These are phyloP conservation scores for Hypocrella siamensis DNA, from an alignment of 2,329 filamentous ascomycete species.

Conservation along the genomic window DNA sequence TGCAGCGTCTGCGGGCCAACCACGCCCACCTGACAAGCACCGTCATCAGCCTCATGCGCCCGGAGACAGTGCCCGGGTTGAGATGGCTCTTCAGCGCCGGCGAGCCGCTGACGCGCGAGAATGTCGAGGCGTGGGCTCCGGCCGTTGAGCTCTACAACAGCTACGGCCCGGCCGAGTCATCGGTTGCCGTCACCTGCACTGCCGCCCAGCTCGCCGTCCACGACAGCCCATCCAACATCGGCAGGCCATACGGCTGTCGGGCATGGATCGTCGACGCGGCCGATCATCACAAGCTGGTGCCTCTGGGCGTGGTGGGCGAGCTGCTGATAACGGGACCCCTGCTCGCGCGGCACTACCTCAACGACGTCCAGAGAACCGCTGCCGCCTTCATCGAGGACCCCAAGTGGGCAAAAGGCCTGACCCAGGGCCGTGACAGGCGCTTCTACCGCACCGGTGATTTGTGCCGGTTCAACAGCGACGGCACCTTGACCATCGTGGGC, in stretches of 20 bases:
- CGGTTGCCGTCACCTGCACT: no score
- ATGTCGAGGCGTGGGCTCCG: no score
- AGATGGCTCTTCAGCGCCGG: no score
- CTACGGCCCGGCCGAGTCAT: no score
- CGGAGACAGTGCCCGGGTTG: no score
- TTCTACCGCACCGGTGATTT: conserved; percentile 13
- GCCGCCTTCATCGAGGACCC: conserved; percentile 2
- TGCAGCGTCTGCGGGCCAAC: conserved; percentile 22
- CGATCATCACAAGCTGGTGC: conserved; percentile 7
- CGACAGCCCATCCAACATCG: conserved; percentile 1
- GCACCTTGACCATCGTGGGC: conserved; percentile 12
- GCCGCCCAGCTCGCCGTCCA: background rate
- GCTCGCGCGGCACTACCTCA: conserved; percentile 9
- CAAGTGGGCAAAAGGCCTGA: conserved; percentile 6
- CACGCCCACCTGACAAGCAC: conserved; percentile 26
- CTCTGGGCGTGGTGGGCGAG: conserved; percentile 12
- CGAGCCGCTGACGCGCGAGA: no score
- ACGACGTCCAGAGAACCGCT: conserved; percentile 3
- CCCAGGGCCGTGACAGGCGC: no score
- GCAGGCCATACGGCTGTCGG: no score
- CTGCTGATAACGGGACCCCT: conserved; percentile 12
- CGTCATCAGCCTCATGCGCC: conserved; percentile 28
- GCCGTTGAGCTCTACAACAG: no score
- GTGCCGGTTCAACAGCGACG: conserved; percentile 9
- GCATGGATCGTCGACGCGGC: conserved; percentile 10